A percentile compares a stretch with the other conserved stretches of the same genome.
Evolutionary conservation across 352 stramenopile species (phyloP).

Genomic region (Thraustotheca clavata): DNA sequence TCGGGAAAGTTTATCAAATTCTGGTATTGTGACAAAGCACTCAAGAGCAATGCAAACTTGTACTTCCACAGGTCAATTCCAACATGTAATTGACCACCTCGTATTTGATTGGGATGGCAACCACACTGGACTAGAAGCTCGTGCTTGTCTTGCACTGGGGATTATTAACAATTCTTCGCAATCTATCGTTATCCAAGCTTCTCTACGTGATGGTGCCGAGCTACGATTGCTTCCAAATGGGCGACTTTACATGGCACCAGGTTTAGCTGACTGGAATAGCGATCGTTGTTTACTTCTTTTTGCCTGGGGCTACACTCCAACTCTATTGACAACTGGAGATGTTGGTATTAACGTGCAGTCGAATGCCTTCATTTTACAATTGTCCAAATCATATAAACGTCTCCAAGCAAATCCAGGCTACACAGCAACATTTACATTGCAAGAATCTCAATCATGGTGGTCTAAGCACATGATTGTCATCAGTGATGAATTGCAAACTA

Average conservation of each 20-base stretch:
- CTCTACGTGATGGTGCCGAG: constrained; percentile 68
- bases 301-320: constrained; percentile 79
- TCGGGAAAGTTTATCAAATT: constrained; percentile 67
- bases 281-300: constrained; percentile 70
- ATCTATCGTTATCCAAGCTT: constrained; percentile 52
- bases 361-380: constrained; percentile 73
- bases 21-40: constrained; percentile 65
- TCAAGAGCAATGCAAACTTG: constrained; percentile 40
- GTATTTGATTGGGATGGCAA: constrained; percentile 83
- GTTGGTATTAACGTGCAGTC: constrained; percentile 78
- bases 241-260: constrained; percentile 41
- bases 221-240: constrained; percentile 55
- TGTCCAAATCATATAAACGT: constrained; percentile 68
- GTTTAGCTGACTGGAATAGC: constrained; percentile 44
- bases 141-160: constrained; percentile 60
- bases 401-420: constrained; percentile 70
- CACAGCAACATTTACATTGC: constrained; percentile 72
- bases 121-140: constrained; percentile 67
- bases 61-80: constrained; percentile 40
- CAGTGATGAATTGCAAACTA: constrained; percentile 62
- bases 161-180: constrained; percentile 77
- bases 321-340: constrained; percentile 68
- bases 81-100: constrained; percentile 58
- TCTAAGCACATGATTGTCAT: constrained; percentile 71
- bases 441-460: constrained; percentile 76